Evolutionary conservation across 106 monocot species (phyloP).

Genomic region (Dactylorhiza incarnata): DNA sequence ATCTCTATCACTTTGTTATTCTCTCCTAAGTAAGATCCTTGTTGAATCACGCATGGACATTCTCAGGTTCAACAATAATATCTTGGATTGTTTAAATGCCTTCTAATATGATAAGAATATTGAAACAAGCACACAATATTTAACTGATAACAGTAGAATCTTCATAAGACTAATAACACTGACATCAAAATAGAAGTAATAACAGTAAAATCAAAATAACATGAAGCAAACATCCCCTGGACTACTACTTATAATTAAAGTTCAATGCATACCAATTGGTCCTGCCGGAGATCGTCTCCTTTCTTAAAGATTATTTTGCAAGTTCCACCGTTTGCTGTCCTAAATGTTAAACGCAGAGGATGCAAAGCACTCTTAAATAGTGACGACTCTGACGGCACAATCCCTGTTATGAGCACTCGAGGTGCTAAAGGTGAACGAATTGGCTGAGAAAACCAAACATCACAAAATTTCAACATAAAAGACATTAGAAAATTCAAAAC

Average conservation of each 20-base stretch:
- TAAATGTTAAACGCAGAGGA: conserved; percentile 82
- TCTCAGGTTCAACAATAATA: too few species aligned
- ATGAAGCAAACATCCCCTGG: too few species aligned
- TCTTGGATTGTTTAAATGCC: too few species aligned
- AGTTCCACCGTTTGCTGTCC: conserved; percentile 62
- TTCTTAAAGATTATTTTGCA: conserved; percentile 95
- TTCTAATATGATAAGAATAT: too few species aligned
- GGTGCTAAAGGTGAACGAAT: conserved; percentile 88
- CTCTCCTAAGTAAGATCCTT: too few species aligned
- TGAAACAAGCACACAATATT: too few species aligned
- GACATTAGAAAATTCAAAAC: background rate
- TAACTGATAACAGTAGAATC: too few species aligned
- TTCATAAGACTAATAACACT: too few species aligned
- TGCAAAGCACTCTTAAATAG: conserved; percentile 90
- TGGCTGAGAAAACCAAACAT: conserved; percentile 45
- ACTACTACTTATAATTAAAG: background rate
- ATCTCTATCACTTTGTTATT: too few species aligned
- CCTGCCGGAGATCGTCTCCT: conserved; percentile 97
- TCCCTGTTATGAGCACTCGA: conserved; percentile 72
- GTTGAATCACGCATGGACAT: background rate
- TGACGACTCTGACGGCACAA: conserved; percentile 82
- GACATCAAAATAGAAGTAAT: too few species aligned
- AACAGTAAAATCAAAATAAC: too few species aligned
- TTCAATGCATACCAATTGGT: conserved; percentile 62
- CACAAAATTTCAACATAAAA: conserved; percentile 1